Evolutionary conservation across 768 basidiomycete species (phyloP), one percentile per base, ranked within the genome.

Genomic region (Suillus spraguei): DNA sequence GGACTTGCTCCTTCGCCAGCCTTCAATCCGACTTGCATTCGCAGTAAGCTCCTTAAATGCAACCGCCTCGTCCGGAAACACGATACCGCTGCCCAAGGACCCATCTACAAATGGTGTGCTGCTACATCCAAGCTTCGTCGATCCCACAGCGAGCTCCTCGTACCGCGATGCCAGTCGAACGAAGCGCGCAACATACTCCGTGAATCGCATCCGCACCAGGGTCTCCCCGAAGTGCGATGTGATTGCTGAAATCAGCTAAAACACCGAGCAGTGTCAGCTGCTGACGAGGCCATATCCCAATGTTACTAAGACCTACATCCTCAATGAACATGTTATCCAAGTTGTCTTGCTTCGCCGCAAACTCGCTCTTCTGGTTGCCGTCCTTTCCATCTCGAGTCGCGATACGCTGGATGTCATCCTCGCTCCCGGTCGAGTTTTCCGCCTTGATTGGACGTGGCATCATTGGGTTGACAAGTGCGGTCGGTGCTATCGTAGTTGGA

Each of bases 201-300:
- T 86, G 72, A 99, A 95, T 33, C 95, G 86, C 68, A 90, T 84
- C 13, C 96, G 89, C 10, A 99, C 93, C 65, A 93, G 80, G 46
- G 86, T 81, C 77, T 99, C 97, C 35, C 96, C 95, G 71, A 91
- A 95, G 69, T 97, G 97, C 60, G 90, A 88, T n/a, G 89, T 85
- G 46, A 98, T 96, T 20, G 95, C 92, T 9, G 89, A 77, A 44
- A 89, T 83, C 65, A 99, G 87, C 96, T 97, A 67, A 20, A 39
- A 44, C 33, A 64, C 22, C 38, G 9, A 10, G 61, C 54, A n/a
- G 13, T 2, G 20, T 53, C 14, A 54, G 44, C 49, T 17, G 33
- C 66, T 56, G 65, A 59, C 33, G 13, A 24, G 24, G 38, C 4
- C 14, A 32, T 5, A 5, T 36, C 5, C n/a, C 36, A 42, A 11